phyloP scores from a whole-genome alignment of 2,329 filamentous ascomycete genomes.

The Fusarium begoniae region DNA sequence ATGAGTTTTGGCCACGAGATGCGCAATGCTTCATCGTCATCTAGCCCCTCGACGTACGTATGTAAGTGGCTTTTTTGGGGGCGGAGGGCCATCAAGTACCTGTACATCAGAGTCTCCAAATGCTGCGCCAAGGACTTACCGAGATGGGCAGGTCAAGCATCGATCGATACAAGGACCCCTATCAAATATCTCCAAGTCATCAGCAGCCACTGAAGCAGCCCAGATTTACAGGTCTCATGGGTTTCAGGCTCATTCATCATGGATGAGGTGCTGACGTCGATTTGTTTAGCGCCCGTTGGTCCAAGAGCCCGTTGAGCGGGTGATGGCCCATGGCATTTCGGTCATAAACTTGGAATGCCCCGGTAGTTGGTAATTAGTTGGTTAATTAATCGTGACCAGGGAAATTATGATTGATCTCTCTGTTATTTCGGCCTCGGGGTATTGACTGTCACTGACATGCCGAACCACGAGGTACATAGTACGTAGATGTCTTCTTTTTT shows the following conservation, averaged over 20 bases:
- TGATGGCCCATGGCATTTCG: constrained; percentile 19
- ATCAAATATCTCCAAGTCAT: constrained; percentile 7
- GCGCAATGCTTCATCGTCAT: constrained; percentile 35
- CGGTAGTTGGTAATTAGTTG: background rate
- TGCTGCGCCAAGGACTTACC: constrained; percentile 19
- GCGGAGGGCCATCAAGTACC: constrained; percentile 17
- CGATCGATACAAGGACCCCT: constrained; percentile 16
- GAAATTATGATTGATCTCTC: background rate
- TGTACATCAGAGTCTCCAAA: background rate
- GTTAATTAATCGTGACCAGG: background rate
- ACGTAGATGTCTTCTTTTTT: background rate
- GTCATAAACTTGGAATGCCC: constrained; percentile 13
- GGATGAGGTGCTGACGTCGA: constrained; percentile 16
- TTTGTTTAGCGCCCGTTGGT: constrained; percentile 7
- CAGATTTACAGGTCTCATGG: background rate
- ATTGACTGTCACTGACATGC: constrained; percentile 5
- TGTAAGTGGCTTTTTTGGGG: constrained; percentile 29
- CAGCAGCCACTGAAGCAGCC: background rate
- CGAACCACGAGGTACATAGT: background rate
- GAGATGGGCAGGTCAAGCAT: constrained; percentile 31
- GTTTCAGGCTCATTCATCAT: background rate
- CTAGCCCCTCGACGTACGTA: constrained; percentile 14
- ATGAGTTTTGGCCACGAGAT: constrained; percentile 3
- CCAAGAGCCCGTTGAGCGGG: constrained; percentile 28
- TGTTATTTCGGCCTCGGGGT: background rate